Percentiles rank a stretch among this genome's conserved stretches.
Evolutionary conservation across 805 yeast genomes (phyloP).

Genomic region (Pichia deserticola): DNA sequence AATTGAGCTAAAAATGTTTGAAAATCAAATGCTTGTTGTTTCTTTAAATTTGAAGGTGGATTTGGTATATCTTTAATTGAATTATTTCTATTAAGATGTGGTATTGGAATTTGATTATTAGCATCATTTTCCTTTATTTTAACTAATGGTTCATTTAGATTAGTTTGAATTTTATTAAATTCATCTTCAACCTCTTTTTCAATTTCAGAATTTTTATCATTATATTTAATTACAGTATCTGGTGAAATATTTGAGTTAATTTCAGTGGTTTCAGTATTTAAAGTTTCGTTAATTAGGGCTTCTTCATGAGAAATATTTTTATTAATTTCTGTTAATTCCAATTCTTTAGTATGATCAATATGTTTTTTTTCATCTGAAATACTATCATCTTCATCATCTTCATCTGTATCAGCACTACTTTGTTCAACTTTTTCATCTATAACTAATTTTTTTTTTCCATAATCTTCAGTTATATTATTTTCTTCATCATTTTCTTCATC

Average conservation of each 20-base stretch:
- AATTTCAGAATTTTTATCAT: not conserved
- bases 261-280: not conserved
- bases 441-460: no score
- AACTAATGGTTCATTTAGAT: not conserved
- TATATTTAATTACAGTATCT: no score
- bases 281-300: not conserved
- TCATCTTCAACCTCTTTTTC: constrained; percentile 7
- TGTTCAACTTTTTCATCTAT: no score
- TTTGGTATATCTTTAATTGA: constrained; percentile 21
- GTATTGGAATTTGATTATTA: not conserved
- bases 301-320: not conserved
- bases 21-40: constrained; percentile 60
- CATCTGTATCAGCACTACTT: constrained; percentile 6
- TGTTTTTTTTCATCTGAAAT: not conserved
- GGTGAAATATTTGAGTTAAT: not conserved
- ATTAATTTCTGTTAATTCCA: not conserved
- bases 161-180: constrained; percentile 4
- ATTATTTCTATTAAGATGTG: not conserved
- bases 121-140: no score
- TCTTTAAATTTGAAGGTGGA: constrained; percentile 24
- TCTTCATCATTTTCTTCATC: constrained; percentile 1
- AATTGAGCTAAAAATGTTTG: constrained; percentile 69
- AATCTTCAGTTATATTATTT: no score
- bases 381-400: constrained; percentile 13
- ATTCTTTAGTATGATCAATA: not conserved